Base-by-base conservation (phyloP, 2,329 filamentous ascomycete genomes). In the Elsinoe necatrix region DNA sequence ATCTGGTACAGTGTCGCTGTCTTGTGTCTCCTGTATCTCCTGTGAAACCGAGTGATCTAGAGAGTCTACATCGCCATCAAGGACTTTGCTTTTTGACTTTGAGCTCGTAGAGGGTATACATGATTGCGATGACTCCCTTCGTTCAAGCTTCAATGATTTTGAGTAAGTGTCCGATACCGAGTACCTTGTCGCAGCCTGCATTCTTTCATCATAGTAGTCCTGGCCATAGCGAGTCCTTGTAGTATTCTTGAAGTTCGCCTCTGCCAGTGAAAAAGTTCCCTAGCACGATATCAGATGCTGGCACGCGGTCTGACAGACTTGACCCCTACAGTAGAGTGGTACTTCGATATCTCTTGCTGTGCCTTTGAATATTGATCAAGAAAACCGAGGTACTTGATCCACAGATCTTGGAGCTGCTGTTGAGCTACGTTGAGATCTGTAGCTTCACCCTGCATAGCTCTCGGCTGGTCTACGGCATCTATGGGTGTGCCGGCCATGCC, bases 231-330 rank as follows among this genome's bases (percentile, higher is more conserved):
- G 76, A 60, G 81, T 68, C 29, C 83, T 80, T 11, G 80, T 74
- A 65, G 81, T 76, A n/a, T 80, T 81, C 25, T 80, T 74, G 70
- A 88, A 90, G 71, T 90, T 89, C 60, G 87, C 87, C 57, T 86
- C 80, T n/a, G 87, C 84, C 39, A 91, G 75, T 61, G 73, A 70
- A 27, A 78, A 64, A 60, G 70, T 77, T 5, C 73, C 75, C 72
- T 75, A 12, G 12, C 29, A 37, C 29, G 23, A 29, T 42, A 20
- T 54, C 45, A 41, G 21, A 34, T 43, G n/a, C 16, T n/a, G 2
- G n/a, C 37, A 34, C 9, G 21, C 8, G 12, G 2, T n/a, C 7
- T 34, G 56, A 4, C 21, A 29, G 4, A 18, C 16, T 21, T 12
- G 21, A 57, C 63, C 75, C 72, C n/a, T n/a, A 86, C 77, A 54